Conservation (phyloP, 768 basidiomycete species). For the Agaricus blazei region DNA sequence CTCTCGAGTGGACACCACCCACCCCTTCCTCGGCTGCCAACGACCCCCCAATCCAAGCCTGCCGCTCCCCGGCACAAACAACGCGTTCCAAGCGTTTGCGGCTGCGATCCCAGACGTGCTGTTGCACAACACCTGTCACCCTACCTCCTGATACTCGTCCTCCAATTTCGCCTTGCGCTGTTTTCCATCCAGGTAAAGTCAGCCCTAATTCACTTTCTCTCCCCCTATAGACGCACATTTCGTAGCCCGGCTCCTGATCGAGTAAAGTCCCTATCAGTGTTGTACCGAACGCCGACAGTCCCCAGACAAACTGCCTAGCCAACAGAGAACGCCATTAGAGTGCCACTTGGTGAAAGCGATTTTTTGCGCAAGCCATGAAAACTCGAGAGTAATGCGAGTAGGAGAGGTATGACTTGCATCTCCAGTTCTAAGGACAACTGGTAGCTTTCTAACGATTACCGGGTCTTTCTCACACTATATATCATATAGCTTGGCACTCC, state of each 20-base stretch:
- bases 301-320: conserved; percentile 73
- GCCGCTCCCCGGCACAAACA: conserved; percentile 44
- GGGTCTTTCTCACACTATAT: no score
- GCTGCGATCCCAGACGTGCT: conserved; percentile 61
- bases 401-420: conserved; percentile 25
- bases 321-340: conserved; percentile 68
- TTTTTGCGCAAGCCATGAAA: conserved; percentile 67
- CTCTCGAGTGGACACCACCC: conserved; percentile 62
- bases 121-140: conserved; percentile 84
- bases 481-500: no score
- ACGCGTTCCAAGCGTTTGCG: conserved; percentile 56
- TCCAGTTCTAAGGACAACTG: no score
- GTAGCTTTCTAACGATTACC: no score
- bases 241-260: conserved; percentile 77
- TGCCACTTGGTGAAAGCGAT: conserved; percentile 75
- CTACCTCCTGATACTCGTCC: conserved; percentile 68
- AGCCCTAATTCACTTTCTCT: background rate
- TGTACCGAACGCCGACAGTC: conserved; percentile 58
- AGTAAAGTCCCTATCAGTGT: conserved; percentile 74
- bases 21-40: conserved; percentile 18
- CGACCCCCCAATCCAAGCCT: conserved; percentile 25
- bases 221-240: conserved; percentile 46
- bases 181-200: conserved; percentile 52
- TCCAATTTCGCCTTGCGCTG: conserved; percentile 69
- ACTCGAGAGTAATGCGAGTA: conserved; percentile 49